A percentile compares a stretch with the other conserved stretches of the same genome.
These are phyloP conservation scores for Microbotryum scabiosae DNA, from an alignment of 1,284 basidiomycete genomes.

Conservation along the genomic window DNA sequence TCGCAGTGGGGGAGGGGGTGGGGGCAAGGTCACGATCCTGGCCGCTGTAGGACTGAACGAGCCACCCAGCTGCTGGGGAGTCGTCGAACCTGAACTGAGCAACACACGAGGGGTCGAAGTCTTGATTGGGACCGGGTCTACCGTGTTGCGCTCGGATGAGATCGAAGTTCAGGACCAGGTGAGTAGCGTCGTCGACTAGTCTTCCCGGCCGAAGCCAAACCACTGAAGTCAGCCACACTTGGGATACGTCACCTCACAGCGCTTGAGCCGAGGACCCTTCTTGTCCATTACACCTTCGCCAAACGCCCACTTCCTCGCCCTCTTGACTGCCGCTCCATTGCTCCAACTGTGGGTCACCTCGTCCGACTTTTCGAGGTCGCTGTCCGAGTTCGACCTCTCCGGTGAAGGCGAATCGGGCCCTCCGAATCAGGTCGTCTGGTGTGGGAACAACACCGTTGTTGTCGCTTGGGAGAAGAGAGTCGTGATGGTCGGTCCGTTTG, in stretches of 20 bases:
- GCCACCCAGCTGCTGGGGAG: conserved; percentile 69
- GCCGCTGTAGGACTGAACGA: conserved; percentile 54
- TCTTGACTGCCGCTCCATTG: conserved; percentile 53
- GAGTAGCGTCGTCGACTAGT: conserved; percentile 6
- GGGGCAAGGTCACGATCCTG: conserved; percentile 19
- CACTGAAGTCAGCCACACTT: not conserved
- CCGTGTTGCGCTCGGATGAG: conserved; percentile 70
- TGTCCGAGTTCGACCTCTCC: conserved; percentile 70
- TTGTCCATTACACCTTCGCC: conserved; percentile 77
- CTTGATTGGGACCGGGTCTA: conserved; percentile 64
- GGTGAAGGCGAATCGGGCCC: conserved; percentile 36
- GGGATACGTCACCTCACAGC: conserved; percentile 36
- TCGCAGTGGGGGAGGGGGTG: not conserved
- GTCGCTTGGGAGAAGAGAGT: conserved; percentile 74
- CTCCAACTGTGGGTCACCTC: conserved; percentile 81
- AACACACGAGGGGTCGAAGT: conserved; percentile 81
- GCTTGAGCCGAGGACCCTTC: conserved; percentile 82
- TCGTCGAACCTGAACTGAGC: conserved; percentile 76
- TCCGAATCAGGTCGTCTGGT: conserved; percentile 74
- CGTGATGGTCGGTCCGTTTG: conserved; percentile 82
- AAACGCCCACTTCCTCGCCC: conserved; percentile 83
- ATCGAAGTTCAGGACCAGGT: conserved; percentile 74
- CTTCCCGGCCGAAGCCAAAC: not conserved
- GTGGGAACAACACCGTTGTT: conserved; percentile 88
- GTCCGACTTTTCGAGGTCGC: conserved; percentile 76